Evolutionary conservation across 495 filamentous ascomycete species (phyloP), one percentile per base, ranked within the genome.

Genomic region (Penicillium arizonense): DNA sequence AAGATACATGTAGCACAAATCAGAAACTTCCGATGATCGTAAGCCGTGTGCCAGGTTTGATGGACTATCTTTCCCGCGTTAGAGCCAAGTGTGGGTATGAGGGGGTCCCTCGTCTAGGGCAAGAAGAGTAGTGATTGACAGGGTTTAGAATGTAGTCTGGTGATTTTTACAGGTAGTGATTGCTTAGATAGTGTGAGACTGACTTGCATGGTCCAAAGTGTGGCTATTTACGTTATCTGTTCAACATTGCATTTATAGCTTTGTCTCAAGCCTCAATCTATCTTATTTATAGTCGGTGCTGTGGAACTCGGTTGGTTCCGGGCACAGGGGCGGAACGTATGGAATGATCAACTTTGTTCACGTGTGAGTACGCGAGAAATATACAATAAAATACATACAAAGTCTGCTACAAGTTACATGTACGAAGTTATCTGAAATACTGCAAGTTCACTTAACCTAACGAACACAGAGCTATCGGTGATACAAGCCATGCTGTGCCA

Each of bases 241-340:
- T 42, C 11, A 24, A 24, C 20, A 14, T 39, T 43, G 28, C 33
- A 23, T 34, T 37, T 5, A 37, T 26, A 12, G 14, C 41, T n/a
- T 32, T 50, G 48, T 50, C 48, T 43, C 48, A 50, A 50, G 38
- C 47, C 47, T 47, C 45, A 26, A 26, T 35, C n/a, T 16, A 5
- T 46, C 2, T 5, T 39, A 14, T 39, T 44, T 52, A 28, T 38
- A 42, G 32, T 28, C 9, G 23, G 14, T 44, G 23, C 37, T 2
- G 51, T 55, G 47, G 57, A 36, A 44, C 53, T 56, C 50, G 58
- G 58, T 26, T 57, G 28, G 35, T 44, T 53, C 57, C 57, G 53
- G 40, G 23, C 43, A 18, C 16, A 42, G 38, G 47, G 47, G 28
- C 5, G 28, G 5, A 30, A 7, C 23, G 23, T 24, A 2, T 24